Percentiles rank a stretch among this genome's conserved stretches.
Evolutionary conservation across 2,329 filamentous ascomycete genomes (phyloP).

Genomic region (Penicillium sp.): DNA sequence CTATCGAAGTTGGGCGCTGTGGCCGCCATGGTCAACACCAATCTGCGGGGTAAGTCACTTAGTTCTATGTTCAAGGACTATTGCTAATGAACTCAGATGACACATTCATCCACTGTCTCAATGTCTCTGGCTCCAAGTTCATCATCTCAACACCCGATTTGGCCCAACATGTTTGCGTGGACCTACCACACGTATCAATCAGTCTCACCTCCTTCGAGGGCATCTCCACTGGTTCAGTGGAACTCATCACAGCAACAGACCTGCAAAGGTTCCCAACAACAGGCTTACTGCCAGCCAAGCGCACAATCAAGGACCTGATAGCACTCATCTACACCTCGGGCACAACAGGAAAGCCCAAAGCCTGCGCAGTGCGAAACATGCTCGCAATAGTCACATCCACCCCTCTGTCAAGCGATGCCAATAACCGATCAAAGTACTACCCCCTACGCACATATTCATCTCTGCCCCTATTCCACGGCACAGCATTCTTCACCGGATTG

Average conservation of each 20-base stretch:
- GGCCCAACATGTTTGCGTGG: constrained; percentile 33
- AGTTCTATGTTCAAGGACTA: not conserved
- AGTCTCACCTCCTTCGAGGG: constrained; percentile 40
- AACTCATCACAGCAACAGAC: constrained; percentile 25
- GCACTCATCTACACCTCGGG: constrained; percentile 51
- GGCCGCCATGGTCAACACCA: constrained; percentile 49
- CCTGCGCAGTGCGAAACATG: constrained; percentile 44
- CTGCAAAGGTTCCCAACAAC: constrained; percentile 28
- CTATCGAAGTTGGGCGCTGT: constrained; percentile 49
- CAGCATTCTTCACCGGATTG: constrained; percentile 47
- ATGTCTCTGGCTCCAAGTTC: constrained; percentile 41
- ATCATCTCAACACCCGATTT: constrained; percentile 49
- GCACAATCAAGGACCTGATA: constrained; percentile 35
- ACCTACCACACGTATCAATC: constrained; percentile 39
- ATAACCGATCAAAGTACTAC: constrained; percentile 43
- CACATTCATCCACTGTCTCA: constrained; percentile 47
- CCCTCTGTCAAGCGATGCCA: constrained; percentile 36
- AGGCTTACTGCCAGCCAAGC: constrained; percentile 31
- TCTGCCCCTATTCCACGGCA: constrained; percentile 52
- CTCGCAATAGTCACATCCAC: constrained; percentile 40
- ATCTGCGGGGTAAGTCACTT: constrained; percentile 42
- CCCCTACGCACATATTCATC: constrained; percentile 49
- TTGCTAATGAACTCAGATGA: constrained; percentile 32
- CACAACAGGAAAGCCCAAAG: constrained; percentile 50
- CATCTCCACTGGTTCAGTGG: constrained; percentile 20